Base-by-base conservation (phyloP, 1,284 basidiomycete genomes). In the Somion occarium region DNA sequence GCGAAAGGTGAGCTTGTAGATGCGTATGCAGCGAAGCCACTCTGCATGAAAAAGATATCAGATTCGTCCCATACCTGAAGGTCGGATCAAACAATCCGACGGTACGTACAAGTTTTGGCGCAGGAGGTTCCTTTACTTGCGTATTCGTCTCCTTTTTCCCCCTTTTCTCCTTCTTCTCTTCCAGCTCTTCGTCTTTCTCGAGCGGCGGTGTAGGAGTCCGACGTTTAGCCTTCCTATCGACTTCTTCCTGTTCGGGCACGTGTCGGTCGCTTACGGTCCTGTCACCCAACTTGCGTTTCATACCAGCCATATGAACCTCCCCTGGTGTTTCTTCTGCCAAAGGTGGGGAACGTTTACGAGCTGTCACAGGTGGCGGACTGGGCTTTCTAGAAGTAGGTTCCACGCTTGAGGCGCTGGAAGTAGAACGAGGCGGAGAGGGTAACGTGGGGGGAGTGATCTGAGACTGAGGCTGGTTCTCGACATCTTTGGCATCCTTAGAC, bases 1-100 rank as follows among this genome's bases (percentile, higher is more conserved):
- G 83, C 78, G 58, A 89, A 89, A 3, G 86, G 86, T 0, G 87
- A 88, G 50, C 69, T 76, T 5, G 78, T 70, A 1, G 83, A 82
- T 11, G 85, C 85, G 56, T 87, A 89, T 0, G 85, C 82, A 77
- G 84, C 82, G 64, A 89, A 89, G 25, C 86, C 86, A 47, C 76
- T 66, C 81, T 56, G 49, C 56, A 49, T 48, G 30, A 44, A n/a
- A 15, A 12, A 38, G 12, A 39, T n/a, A n/a, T 34, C 11, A 38
- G n/a, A n/a, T n/a, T 50, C 22, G 46, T 38, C 34, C 11, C n/a
- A 41, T 26, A 23, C 30, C 13, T 25, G 12, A 38, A 22, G 26
- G 5, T n/a, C n/a, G n/a, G n/a, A n/a, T n/a, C n/a, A n/a, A 37
- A 49, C 18, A 50, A 38, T 20, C 38, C 46, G 22, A 47, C 27